phyloP scores from a whole-genome alignment of 2,329 filamentous ascomycete species.

The Alternaria brassicicola region DNA sequence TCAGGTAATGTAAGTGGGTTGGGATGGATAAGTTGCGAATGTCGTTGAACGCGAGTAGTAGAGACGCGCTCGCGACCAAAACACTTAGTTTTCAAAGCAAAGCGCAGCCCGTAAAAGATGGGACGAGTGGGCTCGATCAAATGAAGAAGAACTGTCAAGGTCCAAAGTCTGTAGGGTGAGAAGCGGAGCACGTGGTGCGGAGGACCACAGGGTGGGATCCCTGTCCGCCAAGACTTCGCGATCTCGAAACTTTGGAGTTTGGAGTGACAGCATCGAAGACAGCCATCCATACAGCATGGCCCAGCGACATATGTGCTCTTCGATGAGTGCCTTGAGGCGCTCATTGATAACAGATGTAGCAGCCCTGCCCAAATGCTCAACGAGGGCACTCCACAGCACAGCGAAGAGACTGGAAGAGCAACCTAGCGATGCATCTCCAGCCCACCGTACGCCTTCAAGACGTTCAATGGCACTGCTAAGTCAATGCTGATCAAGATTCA shows the following conservation, averaged over 20 bases:
- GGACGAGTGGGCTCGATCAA: neutral
- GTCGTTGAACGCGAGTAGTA: neutral
- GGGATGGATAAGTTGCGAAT: neutral
- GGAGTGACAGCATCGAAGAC: constrained; percentile 13
- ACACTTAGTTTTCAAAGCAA: neutral
- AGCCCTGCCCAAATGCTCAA: constrained; percentile 23
- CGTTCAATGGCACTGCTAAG: neutral
- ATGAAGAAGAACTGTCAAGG: neutral
- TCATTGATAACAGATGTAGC: constrained; percentile 28
- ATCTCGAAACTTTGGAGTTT: constrained; percentile 37
- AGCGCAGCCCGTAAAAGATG: neutral
- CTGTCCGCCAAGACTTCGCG: constrained; percentile 37
- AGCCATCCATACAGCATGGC: constrained; percentile 40
- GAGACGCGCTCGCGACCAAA: neutral
- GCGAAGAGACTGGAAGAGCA: constrained; percentile 33
- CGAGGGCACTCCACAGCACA: constrained; percentile 36
- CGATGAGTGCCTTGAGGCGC: constrained; percentile 39
- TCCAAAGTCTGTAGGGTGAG: neutral
- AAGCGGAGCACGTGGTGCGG: constrained; percentile 20
- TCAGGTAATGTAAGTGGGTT: neutral
- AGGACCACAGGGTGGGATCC: constrained; percentile 16
- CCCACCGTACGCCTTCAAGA: constrained; percentile 10
- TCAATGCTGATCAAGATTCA: constrained; percentile 16
- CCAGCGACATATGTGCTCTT: constrained; percentile 44
- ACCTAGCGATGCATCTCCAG: constrained; percentile 23